Base-by-base conservation (phyloP, 179 eudicot species). In the Beta lomatogona region DNA sequence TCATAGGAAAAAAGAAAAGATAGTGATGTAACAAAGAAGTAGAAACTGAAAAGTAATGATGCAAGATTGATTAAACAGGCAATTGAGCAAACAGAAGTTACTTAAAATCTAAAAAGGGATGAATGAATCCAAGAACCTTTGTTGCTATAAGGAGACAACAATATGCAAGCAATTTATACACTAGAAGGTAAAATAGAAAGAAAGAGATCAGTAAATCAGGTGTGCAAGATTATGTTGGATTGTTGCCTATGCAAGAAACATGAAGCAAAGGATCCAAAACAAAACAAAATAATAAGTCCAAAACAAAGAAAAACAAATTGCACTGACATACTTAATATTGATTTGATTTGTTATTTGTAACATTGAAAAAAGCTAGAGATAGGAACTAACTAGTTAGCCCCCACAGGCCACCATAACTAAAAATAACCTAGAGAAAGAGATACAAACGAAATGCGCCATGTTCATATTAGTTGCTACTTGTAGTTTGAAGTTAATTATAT, bases 231-330 rank as follows among this genome's bases (percentile, higher is more conserved):
- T 36, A 36, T 36, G 41, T n/a, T n/a, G n/a, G n/a, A n/a, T n/a
- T n/a, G n/a, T 36, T 36, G 50, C 48, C 31, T 31, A 67, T 5
- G 50, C 71, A 67, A 67, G 71, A 67, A 31, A 36, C 11, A 31
- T 67, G 41, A 15, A 67, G 18, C 55, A 41, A 25, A 46, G 66
- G 12, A n/a, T 50, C 14, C 57, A 48, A 48, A 76, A 52, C 3
- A 75, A 72, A 71, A 75, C 81, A 82, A 82, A 58, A 19, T n/a
- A 60, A 75, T 75, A 48, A 59, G 44, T 21, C 76, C 76, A 72
- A 72, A 72, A 71, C 57, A 50, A 59, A 11, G 8, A 6, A 16
- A 70, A 70, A 70, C 74, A 44, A 70, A 28, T 19, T 70, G 28
- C 28, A 46, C 76, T 72, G 76, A 72, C 76, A 72, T 6, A 15